A percentile compares a stretch with the other conserved stretches of the same genome.
Evolutionary conservation across 768 basidiomycete species (phyloP).

Genomic region (Boletus sp.): DNA sequence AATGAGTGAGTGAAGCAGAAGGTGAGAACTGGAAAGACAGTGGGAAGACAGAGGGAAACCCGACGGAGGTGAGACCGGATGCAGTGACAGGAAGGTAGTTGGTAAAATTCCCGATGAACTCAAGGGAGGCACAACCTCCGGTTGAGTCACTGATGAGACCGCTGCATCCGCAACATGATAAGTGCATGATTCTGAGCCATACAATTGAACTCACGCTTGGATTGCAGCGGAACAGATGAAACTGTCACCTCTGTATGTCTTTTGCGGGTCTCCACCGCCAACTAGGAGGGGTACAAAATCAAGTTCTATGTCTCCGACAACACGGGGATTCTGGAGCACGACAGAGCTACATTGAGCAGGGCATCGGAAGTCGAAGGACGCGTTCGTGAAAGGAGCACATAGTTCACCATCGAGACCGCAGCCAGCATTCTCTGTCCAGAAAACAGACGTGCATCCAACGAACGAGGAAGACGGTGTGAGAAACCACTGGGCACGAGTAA

Average conservation of each 20-base stretch:
- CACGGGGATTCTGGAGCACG: slow-evolving; percentile 68
- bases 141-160: slow-evolving; percentile 59
- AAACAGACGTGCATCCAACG: slow-evolving; percentile 66
- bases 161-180: slow-evolving; percentile 35
- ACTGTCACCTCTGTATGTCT: slow-evolving; percentile 79
- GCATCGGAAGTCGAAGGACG: slow-evolving; percentile 74
- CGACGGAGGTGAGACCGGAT: slow-evolving; percentile 67
- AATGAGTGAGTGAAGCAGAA: slow-evolving; percentile 52
- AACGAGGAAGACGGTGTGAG: slow-evolving; percentile 62
- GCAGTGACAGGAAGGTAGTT: slow-evolving; percentile 57
- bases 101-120: slow-evolving; percentile 71
- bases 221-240: slow-evolving; percentile 84
- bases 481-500: slow-evolving; percentile 71
- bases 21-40: slow-evolving; percentile 59
- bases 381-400: slow-evolving; percentile 64
- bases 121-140: slow-evolving; percentile 77
- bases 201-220: slow-evolving; percentile 58
- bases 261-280: slow-evolving; percentile 74
- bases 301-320: slow-evolving; percentile 64
- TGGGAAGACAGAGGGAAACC: slow-evolving; percentile 76
- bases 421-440: slow-evolving; percentile 65
- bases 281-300: slow-evolving; percentile 75
- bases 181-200: slow-evolving; percentile 4
- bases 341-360: slow-evolving; percentile 67
- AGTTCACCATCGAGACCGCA: slow-evolving; percentile 70